phyloP scores from a whole-genome alignment of 352 stramenopile genomes.

The Phytopythium kandeliae region DNA sequence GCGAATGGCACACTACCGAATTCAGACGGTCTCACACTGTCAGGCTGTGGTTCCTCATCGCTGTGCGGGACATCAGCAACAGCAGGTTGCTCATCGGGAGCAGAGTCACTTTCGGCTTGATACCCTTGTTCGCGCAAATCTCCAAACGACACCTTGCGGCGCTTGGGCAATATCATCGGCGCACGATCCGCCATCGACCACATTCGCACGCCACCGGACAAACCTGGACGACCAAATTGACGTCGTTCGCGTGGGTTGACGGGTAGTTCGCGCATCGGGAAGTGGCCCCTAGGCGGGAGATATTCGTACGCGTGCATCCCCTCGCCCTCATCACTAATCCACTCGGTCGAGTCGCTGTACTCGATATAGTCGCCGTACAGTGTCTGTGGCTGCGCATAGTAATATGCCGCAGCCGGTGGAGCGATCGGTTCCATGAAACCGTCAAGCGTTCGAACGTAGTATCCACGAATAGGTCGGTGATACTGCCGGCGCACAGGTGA shows the following conservation, averaged over 20 bases:
- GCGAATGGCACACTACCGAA: not conserved
- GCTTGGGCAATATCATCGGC: constrained; percentile 17
- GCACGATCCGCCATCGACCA: not conserved
- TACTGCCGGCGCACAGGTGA: not conserved
- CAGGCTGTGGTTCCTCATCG: not conserved
- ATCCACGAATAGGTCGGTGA: not conserved
- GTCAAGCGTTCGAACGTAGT: not conserved
- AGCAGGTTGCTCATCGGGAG: not conserved
- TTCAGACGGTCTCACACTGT: not conserved
- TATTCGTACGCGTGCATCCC: constrained; percentile 16
- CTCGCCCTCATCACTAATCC: constrained; percentile 29
- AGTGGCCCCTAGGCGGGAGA: not conserved
- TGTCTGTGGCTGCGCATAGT: not conserved
- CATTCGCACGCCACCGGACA: not conserved
- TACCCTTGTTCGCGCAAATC: not conserved
- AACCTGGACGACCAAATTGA: not conserved
- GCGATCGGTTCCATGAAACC: constrained; percentile 2
- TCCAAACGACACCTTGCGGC: constrained; percentile 14
- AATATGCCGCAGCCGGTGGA: not conserved
- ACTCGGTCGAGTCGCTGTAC: constrained; percentile 22
- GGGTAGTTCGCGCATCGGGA: not conserved
- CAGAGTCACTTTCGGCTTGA: not conserved
- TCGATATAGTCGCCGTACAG: constrained; percentile 20
- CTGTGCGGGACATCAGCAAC: not conserved
- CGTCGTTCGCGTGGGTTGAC: not conserved